Percentiles rank a stretch among this genome's conserved stretches.
These are phyloP conservation scores for Plasmopara viticola DNA, from an alignment of 352 stramenopile genomes.

Conservation along the genomic window DNA sequence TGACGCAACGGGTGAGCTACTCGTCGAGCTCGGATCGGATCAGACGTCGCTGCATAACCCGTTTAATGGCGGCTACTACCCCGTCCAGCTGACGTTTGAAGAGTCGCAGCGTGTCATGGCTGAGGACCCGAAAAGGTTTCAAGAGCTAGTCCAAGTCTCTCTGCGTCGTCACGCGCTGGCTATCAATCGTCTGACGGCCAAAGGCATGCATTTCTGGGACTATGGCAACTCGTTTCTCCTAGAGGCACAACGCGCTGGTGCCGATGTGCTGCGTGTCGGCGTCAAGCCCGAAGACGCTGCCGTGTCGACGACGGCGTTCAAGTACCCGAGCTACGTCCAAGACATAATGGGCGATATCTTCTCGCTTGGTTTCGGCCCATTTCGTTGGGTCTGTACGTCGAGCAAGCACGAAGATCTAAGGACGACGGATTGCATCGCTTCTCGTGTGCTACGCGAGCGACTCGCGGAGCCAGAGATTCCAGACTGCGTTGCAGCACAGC, in stretches of 20 bases:
- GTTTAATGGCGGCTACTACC: conserved; percentile 88
- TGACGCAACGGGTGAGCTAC: too few relatives aligned
- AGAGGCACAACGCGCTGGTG: conserved; percentile 63
- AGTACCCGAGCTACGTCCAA: conserved; percentile 86
- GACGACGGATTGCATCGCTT: conserved; percentile 75
- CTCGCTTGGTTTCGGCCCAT: conserved; percentile 85
- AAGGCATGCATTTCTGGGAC: too few relatives aligned
- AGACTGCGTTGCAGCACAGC: conserved; percentile 55
- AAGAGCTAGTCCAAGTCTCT: too few relatives aligned
- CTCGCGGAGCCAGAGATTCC: conserved; percentile 38
- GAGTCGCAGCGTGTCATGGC: conserved; percentile 80
- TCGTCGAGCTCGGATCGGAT: too few relatives aligned
- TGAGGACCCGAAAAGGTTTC: conserved; percentile 60
- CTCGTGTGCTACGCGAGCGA: conserved; percentile 60
- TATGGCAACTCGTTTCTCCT: conserved; percentile 81
- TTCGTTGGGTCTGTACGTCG: conserved; percentile 86
- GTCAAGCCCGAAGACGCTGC: conserved; percentile 43
- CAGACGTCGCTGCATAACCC: conserved; percentile 84
- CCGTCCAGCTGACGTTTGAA: conserved; percentile 74
- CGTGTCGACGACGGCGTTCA: conserved; percentile 73
- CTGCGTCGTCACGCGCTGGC: too few relatives aligned
- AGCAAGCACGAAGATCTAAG: conserved; percentile 53
- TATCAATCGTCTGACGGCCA: too few relatives aligned
- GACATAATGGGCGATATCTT: conserved; percentile 90
- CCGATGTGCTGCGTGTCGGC: conserved; percentile 47